phyloP scores from a whole-genome alignment of 176 grass and related monocot genomes.

The Olyra latifolia region DNA sequence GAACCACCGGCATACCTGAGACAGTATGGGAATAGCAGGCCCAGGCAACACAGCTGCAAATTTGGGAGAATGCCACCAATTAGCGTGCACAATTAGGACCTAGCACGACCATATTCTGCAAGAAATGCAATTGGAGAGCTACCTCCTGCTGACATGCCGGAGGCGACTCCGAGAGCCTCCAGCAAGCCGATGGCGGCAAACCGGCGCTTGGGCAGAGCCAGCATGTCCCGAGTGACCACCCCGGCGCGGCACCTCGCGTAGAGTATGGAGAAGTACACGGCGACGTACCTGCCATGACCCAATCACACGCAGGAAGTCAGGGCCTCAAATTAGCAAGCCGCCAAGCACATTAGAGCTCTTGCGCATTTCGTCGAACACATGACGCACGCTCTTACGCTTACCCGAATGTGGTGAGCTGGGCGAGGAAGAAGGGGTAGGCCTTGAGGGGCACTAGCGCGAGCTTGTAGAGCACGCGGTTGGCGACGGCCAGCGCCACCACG shows the following conservation, averaged over 20 bases:
- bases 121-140: neutral
- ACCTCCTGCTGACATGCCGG: constrained; percentile 91
- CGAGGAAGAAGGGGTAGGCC: constrained; percentile 85
- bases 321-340: neutral
- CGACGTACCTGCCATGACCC: constrained; percentile 59
- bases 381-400: constrained; percentile 9
- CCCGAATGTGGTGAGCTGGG: constrained; percentile 92
- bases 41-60: constrained; percentile 85
- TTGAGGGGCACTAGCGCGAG: constrained; percentile 87
- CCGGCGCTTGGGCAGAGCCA: constrained; percentile 56
- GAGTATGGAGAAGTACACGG: constrained; percentile 81
- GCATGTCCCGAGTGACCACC: constrained; percentile 73
- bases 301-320: neutral
- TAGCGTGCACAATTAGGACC: neutral
- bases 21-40: constrained; percentile 89
- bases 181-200: constrained; percentile 73
- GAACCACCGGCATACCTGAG: constrained; percentile 61
- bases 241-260: constrained; percentile 55
- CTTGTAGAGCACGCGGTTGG: constrained; percentile 93
- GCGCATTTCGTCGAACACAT: constrained; percentile 43
- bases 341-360: neutral
- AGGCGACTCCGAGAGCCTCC: constrained; percentile 85
- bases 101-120: neutral
- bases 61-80: constrained; percentile 18
- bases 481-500: constrained; percentile 55